Evolutionary conservation across 495 filamentous ascomycete species (phyloP).

Genomic region (Sabuloglossum arenarium): DNA sequence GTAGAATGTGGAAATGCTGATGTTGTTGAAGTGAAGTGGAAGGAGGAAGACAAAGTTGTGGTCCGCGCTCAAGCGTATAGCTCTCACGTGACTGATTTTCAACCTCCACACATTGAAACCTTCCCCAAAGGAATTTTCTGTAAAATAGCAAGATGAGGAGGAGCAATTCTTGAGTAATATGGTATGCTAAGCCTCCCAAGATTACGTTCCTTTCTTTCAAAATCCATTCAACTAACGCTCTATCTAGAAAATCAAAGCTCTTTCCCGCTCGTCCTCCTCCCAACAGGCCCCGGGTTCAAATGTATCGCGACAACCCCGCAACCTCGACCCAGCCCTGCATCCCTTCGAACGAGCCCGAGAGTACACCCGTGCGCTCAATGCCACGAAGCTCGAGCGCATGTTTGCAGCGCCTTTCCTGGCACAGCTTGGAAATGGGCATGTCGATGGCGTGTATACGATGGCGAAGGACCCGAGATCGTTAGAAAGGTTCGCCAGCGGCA

Average conservation of each 20-base stretch:
- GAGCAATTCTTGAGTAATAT: neutral
- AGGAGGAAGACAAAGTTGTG: too few relatives aligned
- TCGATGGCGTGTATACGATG: constrained; percentile 56
- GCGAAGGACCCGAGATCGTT: constrained; percentile 31
- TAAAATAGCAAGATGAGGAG: neutral
- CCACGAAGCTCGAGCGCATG: constrained; percentile 85
- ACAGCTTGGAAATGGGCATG: constrained; percentile 75
- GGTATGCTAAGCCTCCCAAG: neutral
- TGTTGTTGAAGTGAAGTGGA: too few relatives aligned
- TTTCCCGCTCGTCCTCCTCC: constrained; percentile 4
- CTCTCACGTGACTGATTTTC: neutral
- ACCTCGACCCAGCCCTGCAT: constrained; percentile 81
- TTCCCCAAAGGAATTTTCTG: neutral
- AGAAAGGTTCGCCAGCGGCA: constrained; percentile 54
- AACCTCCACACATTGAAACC: neutral
- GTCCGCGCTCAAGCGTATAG: neutral
- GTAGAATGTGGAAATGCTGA: too few relatives aligned
- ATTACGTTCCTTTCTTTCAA: neutral
- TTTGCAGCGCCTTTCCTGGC: constrained; percentile 84
- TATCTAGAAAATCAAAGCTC: constrained; percentile 7
- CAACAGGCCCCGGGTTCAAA: constrained; percentile 6
- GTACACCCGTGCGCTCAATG: constrained; percentile 76
- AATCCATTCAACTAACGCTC: constrained; percentile 1
- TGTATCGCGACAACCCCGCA: constrained; percentile 37
- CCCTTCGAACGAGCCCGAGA: constrained; percentile 89